Percentiles rank a stretch among this genome's conserved stretches.
Conservation (phyloP, 164 flowering plant species). For the Houttuynia cordata region DNA sequence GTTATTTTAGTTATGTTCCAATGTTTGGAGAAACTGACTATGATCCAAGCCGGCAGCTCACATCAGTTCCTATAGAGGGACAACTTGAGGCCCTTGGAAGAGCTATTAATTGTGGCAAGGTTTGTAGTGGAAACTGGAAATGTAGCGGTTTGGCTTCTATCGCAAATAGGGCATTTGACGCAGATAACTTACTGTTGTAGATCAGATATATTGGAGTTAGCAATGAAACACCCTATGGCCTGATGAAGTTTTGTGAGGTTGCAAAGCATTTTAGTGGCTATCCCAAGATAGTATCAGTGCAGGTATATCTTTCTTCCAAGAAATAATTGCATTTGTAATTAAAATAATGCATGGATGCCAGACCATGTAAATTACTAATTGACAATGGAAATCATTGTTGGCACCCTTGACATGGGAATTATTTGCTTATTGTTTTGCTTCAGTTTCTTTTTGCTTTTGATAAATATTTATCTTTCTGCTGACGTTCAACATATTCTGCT, state of each 20-base stretch:
- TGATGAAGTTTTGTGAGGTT: conserved; percentile 70
- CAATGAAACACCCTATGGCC: conserved; percentile 88
- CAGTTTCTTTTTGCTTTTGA: not conserved
- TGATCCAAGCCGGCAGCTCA: conserved; percentile 39
- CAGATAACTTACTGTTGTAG: conserved; percentile 19
- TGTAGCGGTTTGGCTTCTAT: not conserved
- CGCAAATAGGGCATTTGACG: not conserved
- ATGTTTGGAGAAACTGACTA: conserved; percentile 94
- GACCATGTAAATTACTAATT: not conserved
- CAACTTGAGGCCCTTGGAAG: conserved; percentile 54
- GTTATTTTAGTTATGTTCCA: conserved; percentile 57
- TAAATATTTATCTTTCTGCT: not conserved
- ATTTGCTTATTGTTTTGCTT: not conserved
- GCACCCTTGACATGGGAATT: not conserved
- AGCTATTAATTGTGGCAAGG: conserved; percentile 75
- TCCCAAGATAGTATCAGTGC: conserved; percentile 67
- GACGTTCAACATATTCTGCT: not conserved
- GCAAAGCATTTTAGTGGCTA: conserved; percentile 20
- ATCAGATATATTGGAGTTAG: conserved; percentile 77
- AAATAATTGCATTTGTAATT: not conserved
- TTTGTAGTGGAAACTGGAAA: conserved; percentile 10
- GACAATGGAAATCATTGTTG: too few relatives aligned
- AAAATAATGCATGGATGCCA: not conserved
- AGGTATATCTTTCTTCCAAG: conserved; percentile 29
- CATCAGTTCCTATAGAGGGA: conserved; percentile 46